Conservation (phyloP, 768 basidiomycete genomes). For the Infundibulicybe gibba region DNA sequence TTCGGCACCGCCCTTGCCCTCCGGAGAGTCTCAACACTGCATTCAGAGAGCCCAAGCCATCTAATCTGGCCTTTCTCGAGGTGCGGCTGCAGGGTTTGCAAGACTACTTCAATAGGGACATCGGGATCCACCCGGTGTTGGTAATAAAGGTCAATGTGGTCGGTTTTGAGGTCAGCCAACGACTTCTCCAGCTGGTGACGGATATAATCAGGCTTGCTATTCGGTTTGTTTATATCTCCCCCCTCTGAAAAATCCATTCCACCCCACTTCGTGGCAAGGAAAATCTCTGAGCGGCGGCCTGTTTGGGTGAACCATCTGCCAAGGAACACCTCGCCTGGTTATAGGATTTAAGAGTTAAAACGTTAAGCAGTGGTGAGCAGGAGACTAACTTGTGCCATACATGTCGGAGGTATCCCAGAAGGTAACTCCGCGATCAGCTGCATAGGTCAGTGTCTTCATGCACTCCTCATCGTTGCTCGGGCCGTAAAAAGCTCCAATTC, state of each 20-base stretch:
- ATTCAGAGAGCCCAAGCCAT: conserved; percentile 51
- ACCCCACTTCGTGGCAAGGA: conserved; percentile 56
- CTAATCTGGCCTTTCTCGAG: conserved; percentile 23
- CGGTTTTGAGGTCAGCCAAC: background rate
- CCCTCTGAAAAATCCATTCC: conserved; percentile 5
- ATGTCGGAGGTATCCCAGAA: conserved; percentile 49
- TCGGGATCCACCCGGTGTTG: conserved; percentile 32
- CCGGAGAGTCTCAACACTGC: conserved; percentile 36
- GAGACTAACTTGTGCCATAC: conserved; percentile 39
- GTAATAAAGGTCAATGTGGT: conserved; percentile 9
- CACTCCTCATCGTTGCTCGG: conserved; percentile 13
- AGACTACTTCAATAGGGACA: conserved; percentile 43
- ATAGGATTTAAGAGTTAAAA: conserved; percentile 30
- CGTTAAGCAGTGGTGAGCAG: conserved; percentile 27
- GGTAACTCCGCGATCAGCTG: conserved; percentile 21
- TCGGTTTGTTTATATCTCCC: background rate
- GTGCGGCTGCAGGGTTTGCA: conserved; percentile 2
- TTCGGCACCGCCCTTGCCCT: conserved; percentile 46
- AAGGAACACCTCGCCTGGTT: conserved; percentile 6
- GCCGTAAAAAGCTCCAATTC: conserved; percentile 21
- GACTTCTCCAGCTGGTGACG: background rate
- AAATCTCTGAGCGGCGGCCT: conserved; percentile 49
- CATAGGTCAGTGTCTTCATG: conserved; percentile 13
- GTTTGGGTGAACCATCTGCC: conserved; percentile 41
- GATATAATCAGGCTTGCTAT: conserved; percentile 10